Evolutionary conservation across 805 yeast species (phyloP), one percentile per base, ranked within the genome.

Genomic region (Jamesozyma jinghongensis): DNA sequence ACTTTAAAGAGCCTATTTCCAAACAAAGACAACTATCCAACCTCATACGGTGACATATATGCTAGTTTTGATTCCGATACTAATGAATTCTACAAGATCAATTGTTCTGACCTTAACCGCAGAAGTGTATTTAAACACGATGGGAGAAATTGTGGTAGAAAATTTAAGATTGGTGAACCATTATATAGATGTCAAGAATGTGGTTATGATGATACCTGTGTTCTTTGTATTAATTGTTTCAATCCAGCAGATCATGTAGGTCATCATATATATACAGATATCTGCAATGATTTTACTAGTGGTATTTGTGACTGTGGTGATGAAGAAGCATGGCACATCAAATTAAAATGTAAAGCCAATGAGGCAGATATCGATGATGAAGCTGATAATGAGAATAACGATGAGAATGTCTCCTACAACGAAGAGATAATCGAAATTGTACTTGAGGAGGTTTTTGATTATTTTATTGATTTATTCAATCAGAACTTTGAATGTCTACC

Each of bases 261-360:
- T 39, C 94, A 84, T 54, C 74, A 74, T 44, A 83, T 84, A 7
- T 62, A 69, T 22, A 69, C 71, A 40, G 74, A 69, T 54, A 66
- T 65, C 12, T 69, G 82, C 4, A 48, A 55, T 3, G 78, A 74
- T 3, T 50, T 51, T 11, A 67, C 65, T 34, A 71, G 72, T 12
- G 85, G 83, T 3, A 74, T 79, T 22, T 81, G 87, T 57, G 87
- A 81, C 50, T 81, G 87, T 63, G 86, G 86, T 7, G 87, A 81
- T 54, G 65, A 63, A 4, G 75, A 73, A 41, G 84, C 86, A 4
- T 83, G 85, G 76, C 67, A 66, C 11, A 52, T 38, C 3, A 60
- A 62, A 5, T 22, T 83, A 32, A 65, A 73, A 46, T 83, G 92
- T 57, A 68, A 67, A 34, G 60, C 63, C 6, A 58, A 45, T 19